phyloP scores from a whole-genome alignment of 208 protist species.

The Phytomonas sp. region DNA sequence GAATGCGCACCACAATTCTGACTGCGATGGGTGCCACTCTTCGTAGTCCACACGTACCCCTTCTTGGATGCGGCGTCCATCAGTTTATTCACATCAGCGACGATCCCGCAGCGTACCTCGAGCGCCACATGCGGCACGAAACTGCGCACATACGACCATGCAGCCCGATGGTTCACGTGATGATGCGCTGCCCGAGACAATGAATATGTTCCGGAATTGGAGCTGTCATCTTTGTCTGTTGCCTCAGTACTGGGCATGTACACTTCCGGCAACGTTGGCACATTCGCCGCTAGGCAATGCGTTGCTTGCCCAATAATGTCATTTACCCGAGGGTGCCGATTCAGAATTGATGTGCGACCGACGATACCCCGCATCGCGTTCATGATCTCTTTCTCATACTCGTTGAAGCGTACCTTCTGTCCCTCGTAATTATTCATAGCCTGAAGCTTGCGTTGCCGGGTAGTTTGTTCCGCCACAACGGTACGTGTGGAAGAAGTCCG shows the following conservation, averaged over 20 bases:
- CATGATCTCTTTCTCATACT: conserved; percentile 20
- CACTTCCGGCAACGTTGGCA: conserved; percentile 55
- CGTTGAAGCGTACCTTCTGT: conserved; percentile 23
- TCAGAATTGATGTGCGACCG: conserved; percentile 30
- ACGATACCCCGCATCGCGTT: conserved; percentile 26
- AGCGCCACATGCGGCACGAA: conserved; percentile 77
- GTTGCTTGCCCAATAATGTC: conserved; percentile 58
- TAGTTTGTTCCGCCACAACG: not conserved
- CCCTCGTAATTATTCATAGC: conserved; percentile 26
- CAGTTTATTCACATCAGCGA: conserved; percentile 35
- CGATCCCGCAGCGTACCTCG: conserved; percentile 57
- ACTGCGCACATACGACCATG: conserved; percentile 31
- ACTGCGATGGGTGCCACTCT: too few species aligned
- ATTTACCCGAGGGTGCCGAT: conserved; percentile 19
- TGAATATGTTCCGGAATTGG: not conserved
- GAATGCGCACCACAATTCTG: too few species aligned
- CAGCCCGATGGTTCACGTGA: conserved; percentile 10
- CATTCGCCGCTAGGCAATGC: conserved; percentile 31
- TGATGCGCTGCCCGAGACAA: not conserved
- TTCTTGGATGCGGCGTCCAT: conserved; percentile 9
- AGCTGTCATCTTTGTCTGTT: not conserved
- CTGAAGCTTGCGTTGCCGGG: conserved; percentile 26
- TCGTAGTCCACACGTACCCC: too few species aligned
- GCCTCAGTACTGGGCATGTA: conserved; percentile 21
- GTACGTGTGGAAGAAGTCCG: not conserved